phyloP scores from a whole-genome alignment of 495 filamentous ascomycete species.

The Xylaria palmicola region DNA sequence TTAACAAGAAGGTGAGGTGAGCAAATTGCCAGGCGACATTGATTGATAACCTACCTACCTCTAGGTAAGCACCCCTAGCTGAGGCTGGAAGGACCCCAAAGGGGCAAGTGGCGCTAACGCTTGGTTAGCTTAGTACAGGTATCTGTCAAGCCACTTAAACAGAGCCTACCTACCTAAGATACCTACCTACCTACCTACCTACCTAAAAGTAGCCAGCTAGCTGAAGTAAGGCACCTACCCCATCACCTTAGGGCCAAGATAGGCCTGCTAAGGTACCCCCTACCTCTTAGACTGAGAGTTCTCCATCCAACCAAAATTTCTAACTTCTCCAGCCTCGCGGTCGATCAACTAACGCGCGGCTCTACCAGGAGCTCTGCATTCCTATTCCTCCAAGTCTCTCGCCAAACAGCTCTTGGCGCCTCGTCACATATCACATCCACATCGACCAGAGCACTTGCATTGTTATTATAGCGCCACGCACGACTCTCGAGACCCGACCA shows the following conservation, averaged over 20 bases:
- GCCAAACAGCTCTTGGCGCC: neutral
- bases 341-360: slow-evolving; percentile 22
- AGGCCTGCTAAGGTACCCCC: neutral
- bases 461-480: neutral
- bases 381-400: slow-evolving; percentile 10
- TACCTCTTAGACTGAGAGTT: slow-evolving; percentile 12
- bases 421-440: neutral
- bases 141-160: too few species aligned
- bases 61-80: too few species aligned
- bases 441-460: neutral
- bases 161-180: neutral
- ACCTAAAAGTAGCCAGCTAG: too few species aligned
- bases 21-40: too few species aligned
- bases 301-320: slow-evolving; percentile 32
- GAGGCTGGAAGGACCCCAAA: slow-evolving; percentile 1
- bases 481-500: neutral
- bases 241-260: too few species aligned
- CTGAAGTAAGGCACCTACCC: neutral
- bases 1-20: neutral
- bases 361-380: slow-evolving; percentile 25
- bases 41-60: too few species aligned
- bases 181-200: too few species aligned
- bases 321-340: slow-evolving; percentile 35
- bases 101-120: slow-evolving; percentile 1
- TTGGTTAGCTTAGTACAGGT: neutral